Conservation (phyloP, 2,329 filamentous ascomycete species). For the Pestalotiopsis sp. region DNA sequence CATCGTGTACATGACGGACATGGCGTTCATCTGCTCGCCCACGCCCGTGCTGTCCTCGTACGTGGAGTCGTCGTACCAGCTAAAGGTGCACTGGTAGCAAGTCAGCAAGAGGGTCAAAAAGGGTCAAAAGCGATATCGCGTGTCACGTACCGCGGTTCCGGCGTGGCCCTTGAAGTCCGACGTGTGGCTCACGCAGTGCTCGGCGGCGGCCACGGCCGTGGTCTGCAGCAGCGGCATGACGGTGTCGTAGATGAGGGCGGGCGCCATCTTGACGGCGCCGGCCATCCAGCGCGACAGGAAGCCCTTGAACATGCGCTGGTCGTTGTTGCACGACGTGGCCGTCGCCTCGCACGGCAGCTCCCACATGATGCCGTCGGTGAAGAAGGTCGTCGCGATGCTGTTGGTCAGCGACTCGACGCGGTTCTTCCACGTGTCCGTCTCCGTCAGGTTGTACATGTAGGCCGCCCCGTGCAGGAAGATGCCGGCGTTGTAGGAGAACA, state of each 20-base stretch:
- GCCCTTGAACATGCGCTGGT: slow-evolving; percentile 41
- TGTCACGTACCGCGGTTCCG: slow-evolving; percentile 30
- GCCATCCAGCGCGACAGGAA: slow-evolving; percentile 51
- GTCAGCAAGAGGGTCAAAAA: not conserved
- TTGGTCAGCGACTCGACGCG: slow-evolving; percentile 48
- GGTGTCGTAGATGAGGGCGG: slow-evolving; percentile 21
- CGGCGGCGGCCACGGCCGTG: slow-evolving; percentile 41
- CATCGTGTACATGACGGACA: slow-evolving; percentile 51
- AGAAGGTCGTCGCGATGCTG: slow-evolving; percentile 42
- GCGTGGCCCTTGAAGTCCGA: slow-evolving; percentile 25
- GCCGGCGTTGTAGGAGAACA: slow-evolving; percentile 33
- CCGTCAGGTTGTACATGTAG: slow-evolving; percentile 41
- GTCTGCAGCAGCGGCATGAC: slow-evolving; percentile 26
- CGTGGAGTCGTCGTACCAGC: slow-evolving; percentile 46
- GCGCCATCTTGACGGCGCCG: slow-evolving; percentile 36
- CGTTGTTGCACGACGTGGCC: slow-evolving; percentile 25
- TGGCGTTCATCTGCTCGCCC: slow-evolving; percentile 58
- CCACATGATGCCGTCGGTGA: slow-evolving; percentile 51
- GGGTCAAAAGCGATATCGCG: not conserved
- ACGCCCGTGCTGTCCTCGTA: slow-evolving; percentile 55
- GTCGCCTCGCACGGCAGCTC: slow-evolving; percentile 60
- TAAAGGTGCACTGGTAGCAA: slow-evolving; percentile 47
- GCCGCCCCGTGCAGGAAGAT: slow-evolving; percentile 37
- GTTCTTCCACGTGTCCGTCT: slow-evolving; percentile 44
- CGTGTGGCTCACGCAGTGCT: slow-evolving; percentile 25